Base-by-base conservation (phyloP, 176 grass and related monocot genomes). In the Chloris gayana region DNA sequence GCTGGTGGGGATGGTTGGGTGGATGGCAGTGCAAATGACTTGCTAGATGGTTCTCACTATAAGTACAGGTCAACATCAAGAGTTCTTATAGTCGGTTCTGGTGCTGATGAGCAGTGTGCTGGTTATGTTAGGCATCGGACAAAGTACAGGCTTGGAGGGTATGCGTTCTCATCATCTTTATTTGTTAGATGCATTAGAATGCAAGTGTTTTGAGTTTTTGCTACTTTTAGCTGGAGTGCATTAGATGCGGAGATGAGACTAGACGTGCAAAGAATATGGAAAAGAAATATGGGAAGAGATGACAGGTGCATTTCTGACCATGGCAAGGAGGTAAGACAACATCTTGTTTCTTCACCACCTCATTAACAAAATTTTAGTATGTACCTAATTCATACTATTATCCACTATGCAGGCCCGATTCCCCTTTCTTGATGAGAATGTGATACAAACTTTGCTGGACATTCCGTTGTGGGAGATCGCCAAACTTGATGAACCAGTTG, bases 281-380 rank as follows among this genome's bases (percentile, higher is more conserved):
- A 99, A 93, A 85, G 96, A 79, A 99, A 99, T 80, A 91, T 99
- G 96, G 92, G 96, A 83, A 95, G 96, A 89, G 90, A 95, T 75
- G 96, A 99, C 77, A 79, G 92, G 76, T 99, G 96, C 74, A 91
- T 95, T 80, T 95, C 92, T 62, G 92, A 95, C 79, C 88, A 81
- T 88, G 92, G 92, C 76, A 99, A 99, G 42, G 96, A 99, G 90
- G 96, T 91, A 91, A 53, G 64, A 6, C 6, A 0, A 10, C 11
- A 50, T 25, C 64, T 39, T 59, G 14, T 68, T 68, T 73, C 15
- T 46, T 69, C 56, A 33, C 1, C 14, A 50, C 61, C 42, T 74
- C n/a, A n/a, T n/a, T n/a, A n/a, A n/a, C n/a, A n/a, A n/a, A n/a
- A n/a, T n/a, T n/a, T n/a, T n/a, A n/a, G 50, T 84, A 50, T n/a